phyloP scores from a whole-genome alignment of 352 stramenopile species.

The Globisporangium heterothallicum region DNA sequence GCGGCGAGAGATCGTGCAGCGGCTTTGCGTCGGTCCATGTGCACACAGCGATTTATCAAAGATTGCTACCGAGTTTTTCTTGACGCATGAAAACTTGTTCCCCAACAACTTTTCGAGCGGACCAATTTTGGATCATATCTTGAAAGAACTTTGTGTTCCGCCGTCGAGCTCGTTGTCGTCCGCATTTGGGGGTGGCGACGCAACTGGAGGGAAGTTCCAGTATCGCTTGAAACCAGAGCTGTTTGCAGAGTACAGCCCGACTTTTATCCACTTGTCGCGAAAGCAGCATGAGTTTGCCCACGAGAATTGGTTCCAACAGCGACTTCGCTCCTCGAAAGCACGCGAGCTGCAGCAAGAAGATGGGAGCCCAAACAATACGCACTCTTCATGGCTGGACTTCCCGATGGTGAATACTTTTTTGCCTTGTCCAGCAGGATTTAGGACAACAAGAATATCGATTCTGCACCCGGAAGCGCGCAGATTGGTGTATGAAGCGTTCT shows the following conservation, averaged over 20 bases:
- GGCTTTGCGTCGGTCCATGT: constrained; percentile 72
- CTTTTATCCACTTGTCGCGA: constrained; percentile 80
- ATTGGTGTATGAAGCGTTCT: constrained; percentile 71
- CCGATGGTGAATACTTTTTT: constrained; percentile 80
- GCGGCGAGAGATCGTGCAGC: constrained; percentile 72
- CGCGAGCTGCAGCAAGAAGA: constrained; percentile 61
- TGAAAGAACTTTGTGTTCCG: constrained; percentile 67
- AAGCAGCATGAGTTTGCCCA: constrained; percentile 86
- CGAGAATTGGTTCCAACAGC: constrained; percentile 84
- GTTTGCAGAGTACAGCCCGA: constrained; percentile 81
- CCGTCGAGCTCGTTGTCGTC: constrained; percentile 16
- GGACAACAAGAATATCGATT: constrained; percentile 47
- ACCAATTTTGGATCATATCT: constrained; percentile 62
- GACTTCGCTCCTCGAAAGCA: constrained; percentile 59
- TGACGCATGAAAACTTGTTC: constrained; percentile 71
- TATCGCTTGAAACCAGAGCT: constrained; percentile 80
- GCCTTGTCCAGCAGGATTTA: constrained; percentile 58
- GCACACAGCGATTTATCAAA: constrained; percentile 83
- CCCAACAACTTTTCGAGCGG: constrained; percentile 61
- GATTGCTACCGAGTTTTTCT: constrained; percentile 79
- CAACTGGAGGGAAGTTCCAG: constrained; percentile 56
- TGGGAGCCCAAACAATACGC: constrained; percentile 48
- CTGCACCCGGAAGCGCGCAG: constrained; percentile 50
- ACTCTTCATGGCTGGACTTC: constrained; percentile 76
- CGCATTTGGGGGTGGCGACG: constrained; percentile 20